phyloP scores from a whole-genome alignment of 2,329 filamentous ascomycete species.

The Shiraia sp. region DNA sequence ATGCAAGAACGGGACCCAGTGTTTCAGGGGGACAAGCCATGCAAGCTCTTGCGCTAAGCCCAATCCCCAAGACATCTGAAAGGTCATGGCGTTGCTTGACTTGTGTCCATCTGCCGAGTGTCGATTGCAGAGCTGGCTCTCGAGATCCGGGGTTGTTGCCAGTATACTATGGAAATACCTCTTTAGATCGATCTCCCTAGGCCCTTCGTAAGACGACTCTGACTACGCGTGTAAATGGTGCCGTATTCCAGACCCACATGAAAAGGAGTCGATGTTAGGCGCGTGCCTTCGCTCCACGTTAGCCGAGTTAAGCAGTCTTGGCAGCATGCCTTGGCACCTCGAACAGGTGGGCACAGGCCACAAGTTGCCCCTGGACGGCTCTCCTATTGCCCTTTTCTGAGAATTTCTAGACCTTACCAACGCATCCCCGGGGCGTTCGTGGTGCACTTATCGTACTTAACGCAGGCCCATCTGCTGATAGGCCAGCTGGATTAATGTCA shows the following conservation, averaged over 20 bases:
- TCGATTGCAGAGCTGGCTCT: neutral
- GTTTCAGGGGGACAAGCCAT: slow-evolving; percentile 22
- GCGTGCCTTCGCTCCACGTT: too few relatives aligned
- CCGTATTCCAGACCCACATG: slow-evolving; percentile 6
- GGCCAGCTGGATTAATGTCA: slow-evolving; percentile 6
- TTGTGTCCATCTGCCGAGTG: too few relatives aligned
- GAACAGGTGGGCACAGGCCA: slow-evolving; percentile 6
- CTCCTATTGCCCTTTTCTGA: slow-evolving; percentile 19
- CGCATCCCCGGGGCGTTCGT: slow-evolving; percentile 16
- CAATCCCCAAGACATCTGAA: slow-evolving; percentile 11
- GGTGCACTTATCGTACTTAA: slow-evolving; percentile 20
- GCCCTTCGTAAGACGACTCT: slow-evolving; percentile 1
- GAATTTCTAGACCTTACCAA: slow-evolving; percentile 18
- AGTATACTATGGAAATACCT: neutral
- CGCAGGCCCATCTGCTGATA: slow-evolving; percentile 11
- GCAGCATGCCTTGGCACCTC: too few relatives aligned
- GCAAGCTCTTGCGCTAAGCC: slow-evolving; percentile 26
- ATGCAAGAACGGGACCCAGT: slow-evolving; percentile 8
- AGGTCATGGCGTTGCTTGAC: slow-evolving; percentile 33
- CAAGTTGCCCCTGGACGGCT: slow-evolving; percentile 11
- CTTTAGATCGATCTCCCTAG: too few relatives aligned
- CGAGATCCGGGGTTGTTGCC: neutral
- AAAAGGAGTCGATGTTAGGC: slow-evolving; percentile 9
- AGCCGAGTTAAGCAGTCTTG: too few relatives aligned
- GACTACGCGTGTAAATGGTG: neutral